These are phyloP conservation scores for Zymoseptoria passerinii DNA, from an alignment of 2,329 filamentous ascomycete genomes.

Conservation along the genomic window DNA sequence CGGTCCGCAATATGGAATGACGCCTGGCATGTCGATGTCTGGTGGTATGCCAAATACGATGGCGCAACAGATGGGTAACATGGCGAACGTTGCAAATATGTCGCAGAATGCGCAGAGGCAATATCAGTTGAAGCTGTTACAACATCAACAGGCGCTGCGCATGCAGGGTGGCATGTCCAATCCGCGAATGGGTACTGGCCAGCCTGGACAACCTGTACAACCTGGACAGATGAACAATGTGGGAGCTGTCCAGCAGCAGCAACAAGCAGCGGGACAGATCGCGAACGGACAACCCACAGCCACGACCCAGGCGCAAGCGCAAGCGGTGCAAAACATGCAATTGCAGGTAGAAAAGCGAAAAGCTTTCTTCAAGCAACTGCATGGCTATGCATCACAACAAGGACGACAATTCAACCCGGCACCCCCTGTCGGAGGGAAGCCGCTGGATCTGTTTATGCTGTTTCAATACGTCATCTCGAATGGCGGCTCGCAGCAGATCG, in stretches of 20 bases:
- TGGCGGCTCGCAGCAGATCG: conserved; percentile 69
- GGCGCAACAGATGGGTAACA: conserved; percentile 12
- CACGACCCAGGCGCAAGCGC: conserved; percentile 2
- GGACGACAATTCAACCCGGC: conserved; percentile 65
- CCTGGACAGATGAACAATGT: conserved; percentile 20
- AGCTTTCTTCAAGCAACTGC: conserved; percentile 58
- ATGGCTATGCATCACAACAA: conserved; percentile 67
- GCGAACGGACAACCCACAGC: conserved; percentile 1
- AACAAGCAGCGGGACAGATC: conserved; percentile 15
- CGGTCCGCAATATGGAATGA: conserved; percentile 31
- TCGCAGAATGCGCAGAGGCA: conserved; percentile 64
- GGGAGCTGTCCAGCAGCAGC: conserved; percentile 14
- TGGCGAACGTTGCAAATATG: conserved; percentile 21
- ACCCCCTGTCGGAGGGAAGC: conserved; percentile 64
- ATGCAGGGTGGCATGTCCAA: conserved; percentile 24
- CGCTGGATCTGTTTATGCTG: conserved; percentile 65
- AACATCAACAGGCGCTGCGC: conserved; percentile 60
- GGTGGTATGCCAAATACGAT: conserved; percentile 32
- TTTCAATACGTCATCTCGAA: conserved; percentile 70
- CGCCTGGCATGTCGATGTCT: conserved; percentile 24
- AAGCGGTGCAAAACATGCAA: conserved; percentile 14
- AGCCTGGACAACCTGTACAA: conserved; percentile 12
- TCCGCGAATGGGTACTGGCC: conserved; percentile 14
- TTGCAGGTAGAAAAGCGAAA: conserved; percentile 22
- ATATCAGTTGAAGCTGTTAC: conserved; percentile 78